Percentiles rank a stretch among this genome's conserved stretches.
Conservation (phyloP, 2,329 filamentous ascomycete species). For the Metarhizium brunneum region DNA sequence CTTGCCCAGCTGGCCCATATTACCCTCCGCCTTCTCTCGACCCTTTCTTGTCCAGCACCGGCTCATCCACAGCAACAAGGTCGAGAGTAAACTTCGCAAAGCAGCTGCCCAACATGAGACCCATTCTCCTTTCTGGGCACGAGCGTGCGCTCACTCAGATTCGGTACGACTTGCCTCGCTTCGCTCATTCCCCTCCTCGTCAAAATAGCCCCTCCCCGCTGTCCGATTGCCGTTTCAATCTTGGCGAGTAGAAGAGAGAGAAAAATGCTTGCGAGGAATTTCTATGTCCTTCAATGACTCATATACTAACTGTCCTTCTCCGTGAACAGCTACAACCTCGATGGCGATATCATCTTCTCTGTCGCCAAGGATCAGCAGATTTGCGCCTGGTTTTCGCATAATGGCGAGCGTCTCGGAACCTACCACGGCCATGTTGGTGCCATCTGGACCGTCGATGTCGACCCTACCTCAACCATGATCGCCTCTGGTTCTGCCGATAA, state of each 20-base stretch:
- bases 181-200: slow-evolving; percentile 5
- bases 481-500: slow-evolving; percentile 96
- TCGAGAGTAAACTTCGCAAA: slow-evolving; percentile 5
- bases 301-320: slow-evolving; percentile 1
- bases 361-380: slow-evolving; percentile 94
- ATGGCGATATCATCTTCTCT: slow-evolving; percentile 95
- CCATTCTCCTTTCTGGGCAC: slow-evolving; percentile 92
- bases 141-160: slow-evolving; percentile 95
- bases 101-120: slow-evolving; percentile 66
- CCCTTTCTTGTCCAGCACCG: slow-evolving; percentile 5
- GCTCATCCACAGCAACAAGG: slow-evolving; percentile 1
- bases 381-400: slow-evolving; percentile 94
- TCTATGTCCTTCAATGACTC: neutral
- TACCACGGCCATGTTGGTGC: slow-evolving; percentile 96
- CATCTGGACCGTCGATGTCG: slow-evolving; percentile 97
- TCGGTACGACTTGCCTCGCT: slow-evolving; percentile 47
- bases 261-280: neutral
- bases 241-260: neutral
- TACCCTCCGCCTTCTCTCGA: slow-evolving; percentile 16
- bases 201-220: slow-evolving; percentile 9
- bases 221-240: neutral
- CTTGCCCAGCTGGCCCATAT: slow-evolving; percentile 10
- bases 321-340: slow-evolving; percentile 65
- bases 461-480: slow-evolving; percentile 83
- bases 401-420: slow-evolving; percentile 93